Evolutionary conservation across 2,329 filamentous ascomycete genomes (phyloP).

Genomic region (Epichloe coenophiala): DNA sequence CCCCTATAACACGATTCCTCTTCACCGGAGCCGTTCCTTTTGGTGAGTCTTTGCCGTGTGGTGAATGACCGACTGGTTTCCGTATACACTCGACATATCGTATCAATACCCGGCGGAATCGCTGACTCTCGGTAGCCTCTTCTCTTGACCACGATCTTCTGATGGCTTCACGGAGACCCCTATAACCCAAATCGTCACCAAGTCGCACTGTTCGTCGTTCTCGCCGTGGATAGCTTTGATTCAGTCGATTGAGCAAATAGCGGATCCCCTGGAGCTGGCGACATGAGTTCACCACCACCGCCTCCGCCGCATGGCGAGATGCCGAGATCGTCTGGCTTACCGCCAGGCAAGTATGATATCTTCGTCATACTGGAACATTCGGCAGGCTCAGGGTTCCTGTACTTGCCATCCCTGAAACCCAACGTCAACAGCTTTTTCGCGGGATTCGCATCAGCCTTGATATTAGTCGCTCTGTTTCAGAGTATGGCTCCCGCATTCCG

Average conservation of each 20-base stretch:
- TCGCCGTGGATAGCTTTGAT: not conserved
- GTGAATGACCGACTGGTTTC: too few relatives aligned
- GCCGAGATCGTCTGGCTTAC: constrained; percentile 58
- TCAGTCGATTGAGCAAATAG: not conserved
- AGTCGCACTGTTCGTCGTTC: not conserved
- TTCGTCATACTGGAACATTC: constrained; percentile 93
- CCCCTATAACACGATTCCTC: too few relatives aligned
- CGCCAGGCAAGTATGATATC: constrained; percentile 88
- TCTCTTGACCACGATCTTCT: too few relatives aligned
- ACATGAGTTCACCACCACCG: constrained; percentile 54
- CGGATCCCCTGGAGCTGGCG: not conserved
- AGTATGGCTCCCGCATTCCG: constrained; percentile 60
- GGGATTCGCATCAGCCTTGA: constrained; percentile 65
- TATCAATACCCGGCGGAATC: too few relatives aligned
- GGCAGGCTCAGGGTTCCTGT: constrained; percentile 77
- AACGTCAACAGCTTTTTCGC: constrained; percentile 86
- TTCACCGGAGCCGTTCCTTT: too few relatives aligned
- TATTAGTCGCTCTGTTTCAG: constrained; percentile 59
- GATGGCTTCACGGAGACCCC: too few relatives aligned
- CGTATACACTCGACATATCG: too few relatives aligned
- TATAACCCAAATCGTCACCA: constrained; percentile 9
- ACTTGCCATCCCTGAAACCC: constrained; percentile 78
- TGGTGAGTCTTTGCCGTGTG: too few relatives aligned
- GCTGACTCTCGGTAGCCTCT: too few relatives aligned
- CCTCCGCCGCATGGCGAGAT: constrained; percentile 76